Evolutionary conservation across 2,329 filamentous ascomycete species (phyloP).

Genomic region (Corynespora cassiicola): DNA sequence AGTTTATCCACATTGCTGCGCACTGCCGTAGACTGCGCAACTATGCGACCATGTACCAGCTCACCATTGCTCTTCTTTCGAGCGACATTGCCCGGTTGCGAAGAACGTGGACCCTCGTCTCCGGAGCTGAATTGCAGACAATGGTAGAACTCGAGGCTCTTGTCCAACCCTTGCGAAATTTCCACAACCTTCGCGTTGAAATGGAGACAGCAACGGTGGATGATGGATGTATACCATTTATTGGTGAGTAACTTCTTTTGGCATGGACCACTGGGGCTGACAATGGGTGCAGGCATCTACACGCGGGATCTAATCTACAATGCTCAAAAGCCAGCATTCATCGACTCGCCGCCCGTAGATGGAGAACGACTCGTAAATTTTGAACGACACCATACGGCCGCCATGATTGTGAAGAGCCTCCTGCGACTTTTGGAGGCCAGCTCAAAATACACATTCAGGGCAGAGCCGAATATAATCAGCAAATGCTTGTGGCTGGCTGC

Average conservation of each 20-base stretch:
- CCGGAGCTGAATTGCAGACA: slow-evolving; percentile 68
- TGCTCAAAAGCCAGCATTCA: slow-evolving; percentile 76
- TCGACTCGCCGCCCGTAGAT: slow-evolving; percentile 66
- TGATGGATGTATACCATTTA: slow-evolving; percentile 81
- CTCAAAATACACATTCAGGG: slow-evolving; percentile 74
- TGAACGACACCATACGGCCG: slow-evolving; percentile 78
- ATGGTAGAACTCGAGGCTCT: slow-evolving; percentile 74
- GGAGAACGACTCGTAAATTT: slow-evolving; percentile 79
- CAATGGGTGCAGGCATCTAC: slow-evolving; percentile 63
- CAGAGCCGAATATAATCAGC: slow-evolving; percentile 78
- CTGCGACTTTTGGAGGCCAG: slow-evolving; percentile 81
- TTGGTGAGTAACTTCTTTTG: slow-evolving; percentile 61
- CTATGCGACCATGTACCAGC: slow-evolving; percentile 83
- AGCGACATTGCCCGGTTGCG: slow-evolving; percentile 73
- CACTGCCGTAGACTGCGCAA: slow-evolving; percentile 80
- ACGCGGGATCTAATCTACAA: slow-evolving; percentile 86
- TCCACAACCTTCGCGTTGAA: slow-evolving; percentile 76
- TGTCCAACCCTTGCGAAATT: slow-evolving; percentile 79
- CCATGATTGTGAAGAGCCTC: slow-evolving; percentile 79
- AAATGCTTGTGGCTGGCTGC: slow-evolving; percentile 87
- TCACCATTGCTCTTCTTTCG: slow-evolving; percentile 77
- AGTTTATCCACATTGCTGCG: slow-evolving; percentile 80
- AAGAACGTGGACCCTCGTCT: slow-evolving; percentile 75
- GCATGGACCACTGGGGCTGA: slow-evolving; percentile 14
- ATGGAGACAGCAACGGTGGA: slow-evolving; percentile 75